Percentiles rank a stretch among this genome's conserved stretches.
These are phyloP conservation scores for Gyromitra esculenta DNA, from an alignment of 2,329 filamentous ascomycete genomes.

Conservation along the genomic window DNA sequence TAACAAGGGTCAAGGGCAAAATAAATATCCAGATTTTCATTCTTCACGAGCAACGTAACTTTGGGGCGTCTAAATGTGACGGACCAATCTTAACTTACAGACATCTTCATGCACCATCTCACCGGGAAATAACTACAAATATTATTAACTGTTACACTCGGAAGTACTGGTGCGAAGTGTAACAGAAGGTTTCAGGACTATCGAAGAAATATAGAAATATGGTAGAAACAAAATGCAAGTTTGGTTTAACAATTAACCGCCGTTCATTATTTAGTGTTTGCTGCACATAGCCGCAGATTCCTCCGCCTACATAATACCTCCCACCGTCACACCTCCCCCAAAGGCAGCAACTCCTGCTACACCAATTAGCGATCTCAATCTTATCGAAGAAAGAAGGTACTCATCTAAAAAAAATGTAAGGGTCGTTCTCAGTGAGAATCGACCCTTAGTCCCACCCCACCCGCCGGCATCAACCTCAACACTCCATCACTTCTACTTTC, in stretches of 20 bases:
- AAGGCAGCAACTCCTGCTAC: conserved; percentile 24
- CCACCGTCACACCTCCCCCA: conserved; percentile 21
- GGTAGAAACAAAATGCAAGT: conserved; percentile 8
- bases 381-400: conserved; percentile 36
- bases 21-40: conserved; percentile 18
- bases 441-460: conserved; percentile 40
- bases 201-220: neutral
- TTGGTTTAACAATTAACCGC: conserved; percentile 21
- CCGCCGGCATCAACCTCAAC: conserved; percentile 51
- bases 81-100: conserved; percentile 4
- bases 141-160: conserved; percentile 10
- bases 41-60: conserved; percentile 2
- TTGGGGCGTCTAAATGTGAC: conserved; percentile 22
- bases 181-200: conserved; percentile 38
- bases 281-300: conserved; percentile 15
- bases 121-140: neutral
- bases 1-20: conserved; percentile 11
- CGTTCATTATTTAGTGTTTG: neutral
- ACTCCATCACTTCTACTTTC: conserved; percentile 46
- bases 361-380: conserved; percentile 47
- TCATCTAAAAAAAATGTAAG: conserved; percentile 54
- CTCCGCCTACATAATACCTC: conserved; percentile 14
- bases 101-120: conserved; percentile 2
- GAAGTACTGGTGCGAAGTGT: conserved; percentile 2
- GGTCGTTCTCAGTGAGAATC: conserved; percentile 41